Evolutionary conservation across 805 yeast genomes (phyloP), one percentile per base, ranked within the genome.

Genomic region (Cyberlindnera lachancei): DNA sequence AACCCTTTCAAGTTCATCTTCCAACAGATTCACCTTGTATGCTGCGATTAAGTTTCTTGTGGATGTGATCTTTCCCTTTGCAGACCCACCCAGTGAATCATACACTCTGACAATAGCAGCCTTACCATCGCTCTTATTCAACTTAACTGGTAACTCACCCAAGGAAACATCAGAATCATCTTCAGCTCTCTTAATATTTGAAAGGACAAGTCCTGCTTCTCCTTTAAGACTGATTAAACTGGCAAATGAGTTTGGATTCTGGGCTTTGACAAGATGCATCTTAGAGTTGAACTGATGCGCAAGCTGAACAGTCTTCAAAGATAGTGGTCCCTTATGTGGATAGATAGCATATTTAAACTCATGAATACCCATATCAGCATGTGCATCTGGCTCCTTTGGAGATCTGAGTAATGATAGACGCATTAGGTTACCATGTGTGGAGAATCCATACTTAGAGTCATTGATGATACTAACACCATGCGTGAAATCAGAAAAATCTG

Each of bases 291-390:
- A 85, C 52, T 81, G 80, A 59, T 79, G 73, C 1, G 85, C 95
- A 28, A 79, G 67, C 38, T 73, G 70, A 11, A 90, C 88, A 3
- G 86, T 76, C 16, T 74, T 73, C 2, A 67, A 53, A 8, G 73
- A 66, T 30, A 90, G 61, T 0, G 70, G 58, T 4, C 95, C 95
- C 15, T 51, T 45, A 55, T 90, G 98, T 5, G 97, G 96, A 37
- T 73, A 70, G 23, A 90, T 58, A 0, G 94, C 94, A 57, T 88
- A 92, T 40, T 75, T 75, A 61, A 92, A 82, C 36, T 63, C 64
- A 56, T 90, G 98, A 7, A 48, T 40, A 3, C 96, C 97, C 83
- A 92, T 86, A 55, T 90, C 98, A 7, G 97, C 96, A 52, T 75
- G 68, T 7, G 79, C 88, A 67, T 90, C 98, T 0, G 98, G 98